Evolutionary conservation across 2,329 filamentous ascomycete genomes (phyloP), one percentile per base, ranked within the genome.

Genomic region (Paecilomyces sp.): DNA sequence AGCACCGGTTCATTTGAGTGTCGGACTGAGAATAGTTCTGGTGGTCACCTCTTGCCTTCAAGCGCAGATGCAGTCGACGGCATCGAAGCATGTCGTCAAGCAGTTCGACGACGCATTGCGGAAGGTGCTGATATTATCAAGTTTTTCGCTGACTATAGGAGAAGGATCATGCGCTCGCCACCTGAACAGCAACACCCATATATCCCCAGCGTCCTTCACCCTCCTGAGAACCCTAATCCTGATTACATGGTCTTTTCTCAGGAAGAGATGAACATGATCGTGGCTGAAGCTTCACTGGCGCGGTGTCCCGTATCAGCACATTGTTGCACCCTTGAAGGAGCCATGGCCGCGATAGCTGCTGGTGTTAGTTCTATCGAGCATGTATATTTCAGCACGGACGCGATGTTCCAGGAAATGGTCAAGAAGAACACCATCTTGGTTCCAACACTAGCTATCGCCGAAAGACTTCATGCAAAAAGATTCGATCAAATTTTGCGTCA

Each of bases 91-190:
- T 76, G 80, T 2, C 70, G 79, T 1, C 71, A 72, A 1, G 80
- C 79, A 0, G 80, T 83, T 13, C 72, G 80, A 13, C 68, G 79
- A 13, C 73, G 80, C 1, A 67, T 81, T 3, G 79, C 74, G 0
- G 80, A 78, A 1, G 80, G 80, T 1, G 80, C 80, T 0, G 80
- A 83, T 60, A 61, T 83, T 18, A 74, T 83, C 70, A 82, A 82
- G 68, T 78, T 82, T 66, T 83, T 80, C 60, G 80, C 77, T 15
- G 81, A 83, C 63, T 81, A 81, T 64, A 70, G 78, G 2, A 72
- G 79, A 28, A 72, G 76, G 56, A 68, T 74, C 1, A 72, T 81
- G 71, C 72, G 79, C 3, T 81, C 74, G 53, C 79, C 79, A 3
- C 67, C 62, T 3, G 47, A 5, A 57, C 70, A 56, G 64, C 70